Evolutionary conservation across 345 rosid species (phyloP), one percentile per base, ranked within the genome.

Genomic region (Capsella bursapastoris): DNA sequence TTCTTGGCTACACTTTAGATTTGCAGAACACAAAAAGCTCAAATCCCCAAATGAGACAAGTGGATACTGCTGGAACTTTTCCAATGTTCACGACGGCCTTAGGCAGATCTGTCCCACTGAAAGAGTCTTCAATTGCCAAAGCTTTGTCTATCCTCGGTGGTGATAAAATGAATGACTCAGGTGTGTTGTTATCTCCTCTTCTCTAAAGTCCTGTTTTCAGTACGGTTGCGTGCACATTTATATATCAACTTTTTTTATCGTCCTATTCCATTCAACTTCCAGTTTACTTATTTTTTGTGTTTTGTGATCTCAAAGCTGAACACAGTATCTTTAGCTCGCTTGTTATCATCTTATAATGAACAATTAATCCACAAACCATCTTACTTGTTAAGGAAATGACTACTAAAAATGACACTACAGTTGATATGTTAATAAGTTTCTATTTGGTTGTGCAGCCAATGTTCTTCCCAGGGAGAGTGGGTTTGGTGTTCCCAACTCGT

Each of bases 1-100:
- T 69, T 69, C 53, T 55, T 53, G 48, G 6, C n/a, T 52, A n/a
- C 38, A n/a, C 10, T 56, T 45, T 57, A 70, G 74, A 60, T 48
- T 27, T 71, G 41, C 68, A 71, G 31, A 37, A 25, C 51, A 8
- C 62, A 83, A 86, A 85, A 13, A 74, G 75, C 48, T 78, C 86
- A 71, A 85, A 81, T 84, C 80, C 85, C 73, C 62, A 71, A 12
- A 88, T 83, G 73, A 70, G 56, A 7, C 70, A 60, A 25, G 49
- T 64, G 2, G 83, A 52, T 60, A 74, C 67, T 57, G 48, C 27
- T 7, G 88, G 16, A 52, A 55, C 65, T 37, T 61, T 70, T 62
- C 87, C 97, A 29, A 75, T 83, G 78, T 91, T 89, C 73, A 84
- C 78, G 14, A 88, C 87, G 4, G 97, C 90, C 70, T 83, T 57